Evolutionary conservation across 2,329 filamentous ascomycete species (phyloP), one percentile per base, ranked within the genome.

Genomic region (Rhytidhysteron rufulum): DNA sequence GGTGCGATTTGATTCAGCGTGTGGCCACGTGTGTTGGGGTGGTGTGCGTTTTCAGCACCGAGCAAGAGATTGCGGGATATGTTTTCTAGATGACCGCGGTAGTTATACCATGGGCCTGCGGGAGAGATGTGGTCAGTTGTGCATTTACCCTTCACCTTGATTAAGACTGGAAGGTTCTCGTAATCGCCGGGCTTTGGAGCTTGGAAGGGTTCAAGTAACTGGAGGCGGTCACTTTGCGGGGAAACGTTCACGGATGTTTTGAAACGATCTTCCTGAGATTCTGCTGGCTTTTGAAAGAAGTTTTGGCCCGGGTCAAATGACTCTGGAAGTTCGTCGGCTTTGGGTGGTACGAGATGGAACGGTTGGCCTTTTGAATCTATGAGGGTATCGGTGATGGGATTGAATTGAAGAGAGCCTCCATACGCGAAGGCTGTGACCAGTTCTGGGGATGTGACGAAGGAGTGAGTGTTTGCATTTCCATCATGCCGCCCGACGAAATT

Each of bases 11-110:
- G 85, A 70, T 97, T 77, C 79, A 94, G 95, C 82, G 97, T 98
- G 60, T 89, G 90, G 78, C 97, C 88, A 45, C 85, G 88, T 73
- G 97, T 98, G 63, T 86, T 90, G 60, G 89, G 53, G 85, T 86
- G 0, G 91, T 98, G 47, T 31, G 85, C 83, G 75, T 96, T 98
- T 74, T 89, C 88, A 62, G 93, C 93, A 75, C 91, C 91, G 58
- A 97, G 96, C 69, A 97, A 73, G 88, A 96, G 95, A 81, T 97
- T 97, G 83, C 97, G 96, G 67, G 90, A 96, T 75, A 97, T 96
- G 81, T 97, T 97, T 82, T 96, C 91, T 62, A 97, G 79, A 68
- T 97, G 91, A 49, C 91, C 91, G 79, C 91, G 88, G 82, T 96
- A 97, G 80, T 96, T 96, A 69, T 97, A 78, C 90, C 90, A 95